Percentiles rank a stretch among this genome's conserved stretches.
Evolutionary conservation across 2,329 filamentous ascomycete species (phyloP).

Genomic region (Corniculantispora saksenae): DNA sequence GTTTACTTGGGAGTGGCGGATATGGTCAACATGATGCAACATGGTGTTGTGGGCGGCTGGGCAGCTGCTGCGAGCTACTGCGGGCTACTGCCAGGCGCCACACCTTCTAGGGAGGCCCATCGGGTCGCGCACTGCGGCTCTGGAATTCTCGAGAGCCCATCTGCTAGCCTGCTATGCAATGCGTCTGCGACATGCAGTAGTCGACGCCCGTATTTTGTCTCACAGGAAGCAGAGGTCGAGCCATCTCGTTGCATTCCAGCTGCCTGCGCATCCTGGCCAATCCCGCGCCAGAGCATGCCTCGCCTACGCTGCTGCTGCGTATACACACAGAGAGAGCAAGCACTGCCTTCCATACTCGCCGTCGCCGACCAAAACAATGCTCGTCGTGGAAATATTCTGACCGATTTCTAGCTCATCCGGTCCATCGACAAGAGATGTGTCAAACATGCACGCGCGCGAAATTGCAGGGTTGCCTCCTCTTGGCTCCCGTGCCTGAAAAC

Average conservation of each 20-base stretch:
- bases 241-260: constrained; percentile 33
- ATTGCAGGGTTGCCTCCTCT: neutral
- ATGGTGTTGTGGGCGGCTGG: constrained; percentile 8
- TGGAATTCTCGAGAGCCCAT: constrained; percentile 12
- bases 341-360: neutral
- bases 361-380: constrained; percentile 5
- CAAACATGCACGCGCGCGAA: neutral
- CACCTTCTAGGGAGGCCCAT: constrained; percentile 16
- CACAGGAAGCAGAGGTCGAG: constrained; percentile 8
- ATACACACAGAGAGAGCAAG: neutral
- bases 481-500: neutral
- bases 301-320: neutral
- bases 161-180: neutral
- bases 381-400: neutral
- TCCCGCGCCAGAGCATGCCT: constrained; percentile 11
- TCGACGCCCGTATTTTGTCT: constrained; percentile 10
- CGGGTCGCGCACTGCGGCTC: constrained; percentile 5
- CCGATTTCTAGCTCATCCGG: neutral
- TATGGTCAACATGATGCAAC: constrained; percentile 20
- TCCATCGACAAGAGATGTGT: neutral
- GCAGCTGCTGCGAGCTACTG: neutral
- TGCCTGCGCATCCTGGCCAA: constrained; percentile 2
- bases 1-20: constrained; percentile 20
- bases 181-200: constrained; percentile 11
- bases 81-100: neutral